These are phyloP conservation scores for Viridothelium virens DNA, from an alignment of 495 filamentous ascomycete genomes.

Conservation along the genomic window DNA sequence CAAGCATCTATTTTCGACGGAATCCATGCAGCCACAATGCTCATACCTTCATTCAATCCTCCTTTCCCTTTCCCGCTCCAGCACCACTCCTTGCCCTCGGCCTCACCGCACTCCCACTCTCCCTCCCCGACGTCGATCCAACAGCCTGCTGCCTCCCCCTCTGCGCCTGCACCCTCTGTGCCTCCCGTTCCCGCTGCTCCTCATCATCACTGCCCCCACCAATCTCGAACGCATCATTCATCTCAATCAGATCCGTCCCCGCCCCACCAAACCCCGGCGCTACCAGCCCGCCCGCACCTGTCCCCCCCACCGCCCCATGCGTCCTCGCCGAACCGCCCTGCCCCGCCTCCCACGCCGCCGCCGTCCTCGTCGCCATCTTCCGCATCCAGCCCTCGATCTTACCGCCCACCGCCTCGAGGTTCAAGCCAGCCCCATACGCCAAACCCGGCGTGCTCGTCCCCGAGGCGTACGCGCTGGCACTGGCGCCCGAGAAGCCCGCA, in stretches of 20 bases:
- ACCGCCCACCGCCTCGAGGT: constrained; percentile 74
- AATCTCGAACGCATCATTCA: constrained; percentile 54
- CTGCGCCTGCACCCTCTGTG: constrained; percentile 9
- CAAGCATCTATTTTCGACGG: not conserved
- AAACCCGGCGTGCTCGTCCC: constrained; percentile 24
- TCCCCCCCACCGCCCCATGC: constrained; percentile 19
- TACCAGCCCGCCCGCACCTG: no score
- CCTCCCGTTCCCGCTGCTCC: constrained; percentile 21
- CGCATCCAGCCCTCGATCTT: constrained; percentile 85
- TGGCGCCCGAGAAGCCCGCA: no score
- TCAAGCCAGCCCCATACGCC: constrained; percentile 23
- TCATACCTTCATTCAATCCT: constrained; percentile 18
- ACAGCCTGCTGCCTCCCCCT: constrained; percentile 15
- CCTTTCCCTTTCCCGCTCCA: constrained; percentile 16
- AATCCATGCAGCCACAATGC: not conserved
- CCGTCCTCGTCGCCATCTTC: constrained; percentile 53
- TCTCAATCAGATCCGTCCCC: constrained; percentile 73
- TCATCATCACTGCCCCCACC: constrained; percentile 27
- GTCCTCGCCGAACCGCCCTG: no score
- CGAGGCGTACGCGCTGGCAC: constrained; percentile 30
- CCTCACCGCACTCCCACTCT: constrained; percentile 18
- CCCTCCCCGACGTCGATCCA: constrained; percentile 13
- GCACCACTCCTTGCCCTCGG: constrained; percentile 19
- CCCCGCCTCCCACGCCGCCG: constrained; percentile 30
- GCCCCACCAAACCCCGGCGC: constrained; percentile 26